phyloP scores from a whole-genome alignment of 116 monocot species.

The Papilionanthe hybrid region DNA sequence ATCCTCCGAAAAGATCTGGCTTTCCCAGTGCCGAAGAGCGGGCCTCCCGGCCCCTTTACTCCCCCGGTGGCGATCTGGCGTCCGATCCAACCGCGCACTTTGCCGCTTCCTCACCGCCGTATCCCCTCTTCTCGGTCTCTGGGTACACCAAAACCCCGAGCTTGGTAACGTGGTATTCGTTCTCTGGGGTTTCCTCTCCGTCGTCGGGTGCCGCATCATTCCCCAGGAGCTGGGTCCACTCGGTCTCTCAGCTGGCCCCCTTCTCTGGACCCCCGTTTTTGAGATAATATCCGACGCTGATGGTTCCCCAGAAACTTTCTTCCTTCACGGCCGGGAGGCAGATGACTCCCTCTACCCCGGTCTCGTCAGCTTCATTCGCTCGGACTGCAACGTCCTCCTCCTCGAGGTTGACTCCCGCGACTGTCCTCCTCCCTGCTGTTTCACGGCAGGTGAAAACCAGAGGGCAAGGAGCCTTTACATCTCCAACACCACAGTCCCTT shows the following conservation, averaged over 20 bases:
- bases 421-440: not conserved
- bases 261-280: slow-evolving; percentile 71
- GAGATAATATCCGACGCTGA: slow-evolving; percentile 38
- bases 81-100: slow-evolving; percentile 42
- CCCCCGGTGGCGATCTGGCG: slow-evolving; percentile 27
- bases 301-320: slow-evolving; percentile 32
- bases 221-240: slow-evolving; percentile 56
- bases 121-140: slow-evolving; percentile 52
- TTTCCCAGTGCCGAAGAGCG: slow-evolving; percentile 43
- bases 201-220: slow-evolving; percentile 56
- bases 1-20: slow-evolving; percentile 50
- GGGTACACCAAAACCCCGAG: slow-evolving; percentile 95
- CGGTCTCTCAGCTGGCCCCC: slow-evolving; percentile 27
- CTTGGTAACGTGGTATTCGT: slow-evolving; percentile 71
- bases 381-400: slow-evolving; percentile 41
- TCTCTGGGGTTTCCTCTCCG: slow-evolving; percentile 45
- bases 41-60: slow-evolving; percentile 26
- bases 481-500: not conserved
- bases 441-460: not conserved
- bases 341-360: slow-evolving; percentile 33
- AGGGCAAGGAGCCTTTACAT: not conserved
- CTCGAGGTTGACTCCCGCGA: slow-evolving; percentile 41
- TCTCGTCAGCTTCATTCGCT: slow-evolving; percentile 14
- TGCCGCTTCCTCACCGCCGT: slow-evolving; percentile 63
- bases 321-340: slow-evolving; percentile 36